Conservation (phyloP, 345 rosid species). For the Sisymbrium altissimum region DNA sequence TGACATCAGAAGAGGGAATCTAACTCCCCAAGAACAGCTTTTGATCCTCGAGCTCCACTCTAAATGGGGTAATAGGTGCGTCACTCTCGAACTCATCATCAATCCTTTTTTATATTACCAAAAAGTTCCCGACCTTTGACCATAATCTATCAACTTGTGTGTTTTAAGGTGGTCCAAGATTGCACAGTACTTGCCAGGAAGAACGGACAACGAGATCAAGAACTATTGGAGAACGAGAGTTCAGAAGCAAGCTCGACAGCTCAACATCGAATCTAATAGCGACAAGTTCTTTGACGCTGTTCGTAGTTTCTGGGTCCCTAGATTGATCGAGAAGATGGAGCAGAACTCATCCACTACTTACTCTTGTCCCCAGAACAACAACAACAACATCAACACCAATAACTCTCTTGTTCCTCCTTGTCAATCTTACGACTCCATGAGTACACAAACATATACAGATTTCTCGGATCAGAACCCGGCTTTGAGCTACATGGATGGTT, state of each 20-base stretch:
- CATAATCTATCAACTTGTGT: not conserved
- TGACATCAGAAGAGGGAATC: slow-evolving; percentile 83
- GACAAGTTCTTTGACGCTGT: slow-evolving; percentile 63
- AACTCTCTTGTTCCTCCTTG: slow-evolving; percentile 22
- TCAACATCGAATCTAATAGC: slow-evolving; percentile 75
- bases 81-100: not conserved
- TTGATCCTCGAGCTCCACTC: slow-evolving; percentile 88
- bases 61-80: slow-evolving; percentile 87
- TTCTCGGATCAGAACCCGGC: not conserved
- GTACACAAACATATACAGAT: not conserved
- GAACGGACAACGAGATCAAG: slow-evolving; percentile 94
- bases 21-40: slow-evolving; percentile 78
- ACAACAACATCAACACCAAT: slow-evolving; percentile 7
- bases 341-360: slow-evolving; percentile 34
- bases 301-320: slow-evolving; percentile 68
- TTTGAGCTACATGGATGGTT: slow-evolving; percentile 23
- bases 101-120: not conserved
- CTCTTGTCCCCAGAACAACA: slow-evolving; percentile 14
- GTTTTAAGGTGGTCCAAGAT: slow-evolving; percentile 79
- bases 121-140: not conserved
- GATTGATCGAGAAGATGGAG: slow-evolving; percentile 67
- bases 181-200: slow-evolving; percentile 85
- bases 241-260: slow-evolving; percentile 82
- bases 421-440: slow-evolving; percentile 17
- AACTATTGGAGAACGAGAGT: slow-evolving; percentile 97